Base-by-base conservation (phyloP, 2,329 filamentous ascomycete genomes). In the Neonectria punicea region DNA sequence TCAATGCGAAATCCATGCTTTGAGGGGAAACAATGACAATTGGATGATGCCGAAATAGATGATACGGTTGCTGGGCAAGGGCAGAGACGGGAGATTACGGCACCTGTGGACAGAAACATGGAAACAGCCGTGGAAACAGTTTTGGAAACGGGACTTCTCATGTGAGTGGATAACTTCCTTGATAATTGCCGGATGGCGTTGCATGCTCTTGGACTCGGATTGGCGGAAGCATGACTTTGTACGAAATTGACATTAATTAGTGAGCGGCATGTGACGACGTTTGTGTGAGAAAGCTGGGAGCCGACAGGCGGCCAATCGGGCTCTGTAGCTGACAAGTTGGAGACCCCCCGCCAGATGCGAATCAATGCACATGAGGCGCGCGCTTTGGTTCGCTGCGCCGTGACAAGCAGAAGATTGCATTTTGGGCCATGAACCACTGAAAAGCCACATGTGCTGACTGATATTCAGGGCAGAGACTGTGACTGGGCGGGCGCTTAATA, bases 401-500 rank as follows among this genome's bases (percentile, higher is more conserved):
- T 34, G 43, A 57, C 9, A 13, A 30, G 25, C 39, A 22, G 22
- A 22, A 57, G 9, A 61, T 60, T 54, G 20, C 44, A 22, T 32
- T 18, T 14, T 18, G 3, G 25, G 50, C 3, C 1, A 43, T 43
- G 28, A 43, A 32, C 58, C 50, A 61, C 32, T 61, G 11, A 51
- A 7, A 44, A 39, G 9, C 18, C 18, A 30, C n/a, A 46, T 25
- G 47, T n/a, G 5, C 6, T 47, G 41, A 20, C 41, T 25, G 25
- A 18, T 30, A 22, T 63, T n/a, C 44, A 65, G 62, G 62, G 62
- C 57, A 65, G 14, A 11, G 36, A 22, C 6, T 11, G 34, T 41
- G 13, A 30, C 34, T 14, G 28, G 14, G 53, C 25, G n/a, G 63
- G 63, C 63, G 63, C 51, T 56, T 61, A 65, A 18, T 16, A 34